phyloP scores from a whole-genome alignment of 2,329 filamentous ascomycete genomes.

The Elsinoe australis region DNA sequence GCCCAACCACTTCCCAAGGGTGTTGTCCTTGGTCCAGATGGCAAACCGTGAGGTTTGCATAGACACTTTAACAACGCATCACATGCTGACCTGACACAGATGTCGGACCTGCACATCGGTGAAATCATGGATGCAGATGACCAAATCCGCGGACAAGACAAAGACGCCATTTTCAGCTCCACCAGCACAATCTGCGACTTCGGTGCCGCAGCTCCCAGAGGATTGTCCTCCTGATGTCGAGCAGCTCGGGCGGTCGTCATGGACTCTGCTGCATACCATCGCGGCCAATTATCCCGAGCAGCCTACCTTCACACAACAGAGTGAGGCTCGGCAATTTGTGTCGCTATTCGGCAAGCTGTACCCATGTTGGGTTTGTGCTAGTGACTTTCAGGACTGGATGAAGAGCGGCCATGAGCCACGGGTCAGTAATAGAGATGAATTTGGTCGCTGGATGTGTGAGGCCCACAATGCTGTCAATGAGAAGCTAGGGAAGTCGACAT shows the following conservation, averaged over 20 bases:
- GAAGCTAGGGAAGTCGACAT: constrained; percentile 82
- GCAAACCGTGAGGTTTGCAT: constrained; percentile 62
- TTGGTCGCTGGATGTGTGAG: constrained; percentile 75
- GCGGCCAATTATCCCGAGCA: constrained; percentile 73
- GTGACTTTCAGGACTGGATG: constrained; percentile 83
- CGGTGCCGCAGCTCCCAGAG: constrained; percentile 18
- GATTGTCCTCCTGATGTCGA: constrained; percentile 56
- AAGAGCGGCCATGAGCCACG: constrained; percentile 57
- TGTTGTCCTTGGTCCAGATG: constrained; percentile 68
- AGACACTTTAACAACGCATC: neutral
- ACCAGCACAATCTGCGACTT: constrained; percentile 24
- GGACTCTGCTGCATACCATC: constrained; percentile 89
- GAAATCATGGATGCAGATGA: constrained; percentile 53
- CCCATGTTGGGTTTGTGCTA: constrained; percentile 91
- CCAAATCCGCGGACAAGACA: constrained; percentile 38
- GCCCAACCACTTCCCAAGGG: constrained; percentile 59
- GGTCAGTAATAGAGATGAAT: constrained; percentile 55
- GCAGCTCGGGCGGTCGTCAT: constrained; percentile 73
- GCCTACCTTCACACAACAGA: constrained; percentile 62
- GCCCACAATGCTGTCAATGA: constrained; percentile 81
- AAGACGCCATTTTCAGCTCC: constrained; percentile 26
- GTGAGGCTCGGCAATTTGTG: constrained; percentile 71
- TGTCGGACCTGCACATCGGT: constrained; percentile 64
- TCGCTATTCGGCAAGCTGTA: constrained; percentile 76
- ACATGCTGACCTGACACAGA: constrained; percentile 35